Evolutionary conservation across 1,284 basidiomycete genomes (phyloP).

Genomic region (Blastosporella zonata): DNA sequence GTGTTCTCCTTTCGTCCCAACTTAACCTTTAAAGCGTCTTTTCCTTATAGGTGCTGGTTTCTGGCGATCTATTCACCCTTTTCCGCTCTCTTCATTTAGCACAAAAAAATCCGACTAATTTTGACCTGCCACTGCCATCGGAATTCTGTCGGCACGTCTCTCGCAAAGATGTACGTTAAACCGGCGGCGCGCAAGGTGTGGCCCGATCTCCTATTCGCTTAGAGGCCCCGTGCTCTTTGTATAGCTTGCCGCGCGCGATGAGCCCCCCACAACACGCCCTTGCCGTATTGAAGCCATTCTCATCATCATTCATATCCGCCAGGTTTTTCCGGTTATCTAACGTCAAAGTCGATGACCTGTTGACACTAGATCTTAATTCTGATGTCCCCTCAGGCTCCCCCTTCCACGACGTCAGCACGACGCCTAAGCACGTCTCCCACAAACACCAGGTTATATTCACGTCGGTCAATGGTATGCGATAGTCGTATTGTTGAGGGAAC

Average conservation of each 20-base stretch:
- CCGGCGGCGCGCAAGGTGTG: slow-evolving; percentile 10
- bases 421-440: not conserved
- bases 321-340: slow-evolving; percentile 3
- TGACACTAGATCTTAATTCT: slow-evolving; percentile 7
- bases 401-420: too few relatives aligned
- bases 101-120: not conserved
- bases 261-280: not conserved
- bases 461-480: not conserved
- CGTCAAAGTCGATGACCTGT: not conserved
- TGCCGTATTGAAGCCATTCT: not conserved
- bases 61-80: not conserved
- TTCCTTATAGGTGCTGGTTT: not conserved
- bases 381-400: slow-evolving; percentile 1
- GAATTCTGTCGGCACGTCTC: not conserved
- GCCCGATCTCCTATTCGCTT: slow-evolving; percentile 8
- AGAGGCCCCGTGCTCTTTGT: slow-evolving; percentile 5
- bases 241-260: not conserved
- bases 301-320: slow-evolving; percentile 1
- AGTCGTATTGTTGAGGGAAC: not conserved
- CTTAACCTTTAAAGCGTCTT: not conserved
- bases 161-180: slow-evolving; percentile 4
- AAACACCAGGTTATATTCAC: not conserved
- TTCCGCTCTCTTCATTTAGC: not conserved
- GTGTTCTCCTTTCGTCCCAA: not conserved
- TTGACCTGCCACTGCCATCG: not conserved